Conservation (phyloP, 805 yeast species). For the Wickerhamomyces rabaulensis region DNA sequence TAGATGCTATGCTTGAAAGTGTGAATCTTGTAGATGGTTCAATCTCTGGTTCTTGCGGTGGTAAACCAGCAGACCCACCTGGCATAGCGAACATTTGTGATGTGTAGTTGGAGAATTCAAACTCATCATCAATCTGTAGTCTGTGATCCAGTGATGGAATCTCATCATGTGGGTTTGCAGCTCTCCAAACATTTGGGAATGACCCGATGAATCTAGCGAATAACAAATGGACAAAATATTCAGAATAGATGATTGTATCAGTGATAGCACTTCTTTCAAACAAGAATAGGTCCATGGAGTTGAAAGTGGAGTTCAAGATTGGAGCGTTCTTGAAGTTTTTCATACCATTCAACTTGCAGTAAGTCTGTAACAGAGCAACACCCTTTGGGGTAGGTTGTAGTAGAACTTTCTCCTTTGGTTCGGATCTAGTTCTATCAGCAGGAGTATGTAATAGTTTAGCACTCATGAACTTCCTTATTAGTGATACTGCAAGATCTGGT, state of each 20-base stretch:
- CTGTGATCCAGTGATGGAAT: constrained; percentile 34
- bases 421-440: constrained; percentile 57
- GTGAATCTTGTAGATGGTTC: neutral
- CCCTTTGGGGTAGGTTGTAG: constrained; percentile 94
- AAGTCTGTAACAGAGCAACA: constrained; percentile 58
- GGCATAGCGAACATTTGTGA: constrained; percentile 5
- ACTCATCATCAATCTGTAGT: constrained; percentile 28
- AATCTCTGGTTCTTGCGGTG: neutral
- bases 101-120: constrained; percentile 28
- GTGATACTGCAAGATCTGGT: constrained; percentile 39
- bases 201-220: constrained; percentile 62
- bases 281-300: constrained; percentile 63
- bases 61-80: neutral
- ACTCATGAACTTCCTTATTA: constrained; percentile 47
- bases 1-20: neutral
- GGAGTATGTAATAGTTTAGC: constrained; percentile 73
- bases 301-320: constrained; percentile 51
- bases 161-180: constrained; percentile 46
- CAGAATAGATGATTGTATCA: constrained; percentile 57
- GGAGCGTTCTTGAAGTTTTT: constrained; percentile 33
- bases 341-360: constrained; percentile 53
- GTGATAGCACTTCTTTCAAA: constrained; percentile 61
- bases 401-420: constrained; percentile 35
- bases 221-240: constrained; percentile 57
- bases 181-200: constrained; percentile 65